Evolutionary conservation across 2,329 filamentous ascomycete genomes (phyloP).

Genomic region (Calonectria hongkongensis): DNA sequence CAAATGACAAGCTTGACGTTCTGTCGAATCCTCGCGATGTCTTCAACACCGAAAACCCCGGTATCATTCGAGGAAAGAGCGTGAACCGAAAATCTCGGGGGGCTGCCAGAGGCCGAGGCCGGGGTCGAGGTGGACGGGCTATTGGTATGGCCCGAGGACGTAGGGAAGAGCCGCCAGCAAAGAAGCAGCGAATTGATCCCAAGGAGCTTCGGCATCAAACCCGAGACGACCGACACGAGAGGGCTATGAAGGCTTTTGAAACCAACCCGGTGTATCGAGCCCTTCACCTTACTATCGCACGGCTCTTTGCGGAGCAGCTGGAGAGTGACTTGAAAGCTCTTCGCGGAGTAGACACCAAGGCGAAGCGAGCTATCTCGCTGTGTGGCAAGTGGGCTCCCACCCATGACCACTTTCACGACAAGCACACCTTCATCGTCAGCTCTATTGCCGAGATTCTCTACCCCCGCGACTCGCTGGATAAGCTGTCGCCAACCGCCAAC

Average conservation of each 20-base stretch:
- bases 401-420: constrained; percentile 73
- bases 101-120: constrained; percentile 30
- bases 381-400: constrained; percentile 78
- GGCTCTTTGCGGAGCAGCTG: constrained; percentile 75
- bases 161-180: constrained; percentile 15
- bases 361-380: constrained; percentile 69
- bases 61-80: constrained; percentile 51
- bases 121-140: constrained; percentile 28
- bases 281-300: constrained; percentile 71
- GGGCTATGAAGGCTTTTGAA: constrained; percentile 63
- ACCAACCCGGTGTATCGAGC: constrained; percentile 68
- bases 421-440: constrained; percentile 73
- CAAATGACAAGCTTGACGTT: constrained; percentile 66
- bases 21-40: constrained; percentile 63
- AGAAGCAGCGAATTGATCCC: constrained; percentile 27
- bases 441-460: constrained; percentile 75
- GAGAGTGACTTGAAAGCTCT: constrained; percentile 66
- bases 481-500: constrained; percentile 59
- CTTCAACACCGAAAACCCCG: constrained; percentile 61
- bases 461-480: constrained; percentile 57
- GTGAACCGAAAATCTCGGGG: constrained; percentile 16
- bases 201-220: constrained; percentile 55
- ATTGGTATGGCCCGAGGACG: neutral
- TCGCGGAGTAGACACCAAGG: constrained; percentile 60
- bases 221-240: constrained; percentile 63